Percentiles rank a stretch among this genome's conserved stretches.
phyloP scores from a whole-genome alignment of 2,329 filamentous ascomycete species.

The Endocalyx cinctus region DNA sequence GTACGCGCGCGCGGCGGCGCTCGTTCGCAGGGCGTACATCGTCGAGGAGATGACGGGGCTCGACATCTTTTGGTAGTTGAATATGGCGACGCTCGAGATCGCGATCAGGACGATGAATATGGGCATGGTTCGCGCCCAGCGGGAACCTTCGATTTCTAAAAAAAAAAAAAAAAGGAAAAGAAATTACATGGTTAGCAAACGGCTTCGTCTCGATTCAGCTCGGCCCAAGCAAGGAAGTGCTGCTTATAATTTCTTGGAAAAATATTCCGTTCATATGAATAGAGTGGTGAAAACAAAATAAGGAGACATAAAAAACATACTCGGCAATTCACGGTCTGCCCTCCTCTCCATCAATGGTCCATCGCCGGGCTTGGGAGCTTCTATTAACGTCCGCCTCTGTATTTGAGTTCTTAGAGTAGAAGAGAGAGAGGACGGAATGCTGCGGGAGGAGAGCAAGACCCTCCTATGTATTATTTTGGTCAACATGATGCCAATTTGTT shows the following conservation, averaged over 20 bases:
- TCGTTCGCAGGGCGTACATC: constrained; percentile 86
- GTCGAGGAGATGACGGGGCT: constrained; percentile 81
- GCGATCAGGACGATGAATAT: constrained; percentile 72
- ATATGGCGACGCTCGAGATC: constrained; percentile 75
- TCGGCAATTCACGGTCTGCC: constrained; percentile 62
- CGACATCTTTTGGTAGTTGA: constrained; percentile 98
- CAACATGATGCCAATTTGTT: constrained; percentile 26
- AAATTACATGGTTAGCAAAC: too few species aligned
- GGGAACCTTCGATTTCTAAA: constrained; percentile 45
- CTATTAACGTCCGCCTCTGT: constrained; percentile 42
- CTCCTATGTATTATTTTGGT: constrained; percentile 29
- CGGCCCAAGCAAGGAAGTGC: too few species aligned
- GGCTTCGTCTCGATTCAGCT: too few species aligned
- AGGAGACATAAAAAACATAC: too few species aligned
- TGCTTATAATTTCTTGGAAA: too few species aligned
- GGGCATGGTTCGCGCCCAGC: constrained; percentile 71
- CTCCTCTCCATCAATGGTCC: constrained; percentile 62
- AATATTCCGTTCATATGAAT: too few species aligned
- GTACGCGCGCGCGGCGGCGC: constrained; percentile 64
- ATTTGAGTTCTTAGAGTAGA: constrained; percentile 10
- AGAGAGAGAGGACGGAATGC: constrained; percentile 5
- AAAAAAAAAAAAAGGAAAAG: too few species aligned
- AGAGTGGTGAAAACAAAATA: too few species aligned
- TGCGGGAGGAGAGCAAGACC: constrained; percentile 19
- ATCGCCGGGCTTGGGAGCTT: constrained; percentile 54